Evolutionary conservation across 2,329 filamentous ascomycete species (phyloP), one percentile per base, ranked within the genome.

Genomic region (Lithohypha guttulata): DNA sequence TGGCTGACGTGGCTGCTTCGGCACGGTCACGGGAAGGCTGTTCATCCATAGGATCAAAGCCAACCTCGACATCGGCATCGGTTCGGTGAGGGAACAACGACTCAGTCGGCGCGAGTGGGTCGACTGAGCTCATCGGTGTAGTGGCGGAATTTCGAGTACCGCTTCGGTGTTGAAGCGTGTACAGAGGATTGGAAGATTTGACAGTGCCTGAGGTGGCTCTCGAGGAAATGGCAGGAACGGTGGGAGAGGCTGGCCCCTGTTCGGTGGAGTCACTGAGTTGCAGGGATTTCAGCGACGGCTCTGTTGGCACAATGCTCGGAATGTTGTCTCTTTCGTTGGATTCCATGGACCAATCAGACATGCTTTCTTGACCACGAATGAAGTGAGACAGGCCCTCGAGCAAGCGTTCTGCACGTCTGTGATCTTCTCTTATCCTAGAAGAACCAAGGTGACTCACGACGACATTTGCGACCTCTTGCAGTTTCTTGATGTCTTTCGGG

Each of bases 401-500:
- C 59, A 68, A 76, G 50, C 63, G 68, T 43, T 64, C 72, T 29
- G 61, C 69, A 48, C 63, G 66, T 50, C 62, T 67, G 48, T 67
- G 70, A 49, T 68, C 71, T 41, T 63, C 69, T 39, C 58, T 68
- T 43, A 61, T 64, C 45, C 65, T 63, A 30, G 59, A 69, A 62
- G 65, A 70, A 56, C 75, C 73, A 6, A 81, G 55, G 41, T 79
- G 75, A 22, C 74, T 69, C 61, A 76, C 75, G 4, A 75, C 62
- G 2, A 72, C 68, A 13, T 59, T 59, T 0, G 68, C 62, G 55
- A 79, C 62, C 23, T 73, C 72, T 27, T 69, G 64, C 51, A 81
- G 58, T 28, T 73, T 75, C 15, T 64, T 60, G 2, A 68, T 44
- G 31, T 74, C 68, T 5, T 71, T 68, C 0, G 71, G 67, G n/a